phyloP scores from a whole-genome alignment of 345 rosid species.

The Syzygium oleosum region DNA sequence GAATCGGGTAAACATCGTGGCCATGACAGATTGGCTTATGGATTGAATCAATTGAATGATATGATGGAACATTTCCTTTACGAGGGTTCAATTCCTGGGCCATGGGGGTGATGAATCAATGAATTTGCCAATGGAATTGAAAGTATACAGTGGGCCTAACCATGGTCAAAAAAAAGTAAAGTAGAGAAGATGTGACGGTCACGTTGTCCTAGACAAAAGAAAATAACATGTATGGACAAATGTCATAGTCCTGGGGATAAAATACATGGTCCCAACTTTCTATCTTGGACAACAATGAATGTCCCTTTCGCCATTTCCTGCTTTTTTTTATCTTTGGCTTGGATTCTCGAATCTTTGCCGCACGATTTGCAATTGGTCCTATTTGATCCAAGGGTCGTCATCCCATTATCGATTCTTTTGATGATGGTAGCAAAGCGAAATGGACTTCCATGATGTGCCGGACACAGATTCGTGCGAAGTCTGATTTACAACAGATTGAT shows the following conservation, averaged over 20 bases:
- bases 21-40: background rate
- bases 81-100: background rate
- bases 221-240: background rate
- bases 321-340: background rate
- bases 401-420: background rate
- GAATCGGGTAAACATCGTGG: background rate
- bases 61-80: background rate
- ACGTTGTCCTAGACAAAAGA: background rate
- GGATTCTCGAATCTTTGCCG: background rate
- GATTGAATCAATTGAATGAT: background rate
- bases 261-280: background rate
- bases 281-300: background rate
- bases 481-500: background rate
- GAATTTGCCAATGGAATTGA: background rate
- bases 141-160: background rate
- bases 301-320: background rate
- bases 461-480: background rate
- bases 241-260: background rate
- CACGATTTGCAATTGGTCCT: background rate
- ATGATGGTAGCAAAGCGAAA: background rate
- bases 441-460: background rate
- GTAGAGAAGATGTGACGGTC: background rate
- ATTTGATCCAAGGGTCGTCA: background rate
- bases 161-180: background rate
- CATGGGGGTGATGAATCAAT: background rate